Base-by-base conservation (phyloP, 129 eudicot genomes). In the Centella asiatica region DNA sequence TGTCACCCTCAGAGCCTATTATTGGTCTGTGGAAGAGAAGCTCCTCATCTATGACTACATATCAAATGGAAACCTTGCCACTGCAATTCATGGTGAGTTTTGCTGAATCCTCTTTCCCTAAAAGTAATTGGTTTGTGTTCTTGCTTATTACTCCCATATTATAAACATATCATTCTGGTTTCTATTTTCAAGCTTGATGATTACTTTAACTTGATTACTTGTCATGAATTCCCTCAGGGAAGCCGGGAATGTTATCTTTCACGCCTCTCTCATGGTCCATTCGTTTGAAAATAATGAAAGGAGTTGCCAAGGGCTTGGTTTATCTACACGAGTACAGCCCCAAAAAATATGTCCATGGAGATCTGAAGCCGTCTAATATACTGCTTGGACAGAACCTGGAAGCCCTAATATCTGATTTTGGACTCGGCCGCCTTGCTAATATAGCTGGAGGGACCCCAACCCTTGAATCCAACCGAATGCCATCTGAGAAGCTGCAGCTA, bases 11-110 rank as follows among this genome's bases (percentile, higher is more conserved):
- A 71, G 77, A 62, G 97, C 95, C 61, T 90, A 90, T 69, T 90
- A 86, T 61, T 90, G 89, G 89, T 86, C 97, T 3, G 87, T 86
- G 24, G 97, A 90, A 33, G 95, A 90, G 85, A 90, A 86, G 83
- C 80, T 86, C 29, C 94, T 86, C 33, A 81, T 90, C 26, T 90
- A 86, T 69, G 97, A 90, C 25, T 90, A 63, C 58, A 32, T 81
- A 34, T 84, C 94, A 8, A 81, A 86, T 70, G 97, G 94, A 56
- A 83, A 78, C 74, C 95, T 90, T 51, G 67, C 78, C 40, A 49
- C 83, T 27, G 94, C 95, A 5, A 76, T 90, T 65, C 97, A 90
- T 54, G 95, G 97, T 90, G 68, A 60, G 76, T 65, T 57, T 66
- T 46, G 9, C 51, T 40, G 32, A 8, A 33, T 29, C 52, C 32